These are phyloP conservation scores for Cadophora gregata DNA, from an alignment of 2,329 filamentous ascomycete genomes.

Conservation along the genomic window DNA sequence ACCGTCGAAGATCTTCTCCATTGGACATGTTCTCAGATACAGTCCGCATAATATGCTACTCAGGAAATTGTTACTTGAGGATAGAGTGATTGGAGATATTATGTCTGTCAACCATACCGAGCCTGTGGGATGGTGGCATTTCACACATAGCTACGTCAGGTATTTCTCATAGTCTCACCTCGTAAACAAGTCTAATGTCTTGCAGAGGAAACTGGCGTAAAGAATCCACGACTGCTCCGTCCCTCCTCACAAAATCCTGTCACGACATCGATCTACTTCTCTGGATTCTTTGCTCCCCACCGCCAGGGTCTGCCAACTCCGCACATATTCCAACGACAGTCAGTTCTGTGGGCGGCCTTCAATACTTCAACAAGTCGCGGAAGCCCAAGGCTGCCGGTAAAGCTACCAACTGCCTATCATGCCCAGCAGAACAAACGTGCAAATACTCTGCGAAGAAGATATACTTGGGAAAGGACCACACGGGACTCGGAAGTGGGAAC, in stretches of 20 bases:
- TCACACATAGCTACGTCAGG: constrained; percentile 85
- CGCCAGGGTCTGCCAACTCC: constrained; percentile 45
- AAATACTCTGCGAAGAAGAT: constrained; percentile 83
- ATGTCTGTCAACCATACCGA: constrained; percentile 90
- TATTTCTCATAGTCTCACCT: constrained; percentile 38
- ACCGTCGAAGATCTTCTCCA: constrained; percentile 71
- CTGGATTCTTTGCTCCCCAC: constrained; percentile 81
- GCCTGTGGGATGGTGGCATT: constrained; percentile 97
- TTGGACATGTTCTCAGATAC: constrained; percentile 93
- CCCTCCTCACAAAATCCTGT: constrained; percentile 91
- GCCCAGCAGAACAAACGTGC: constrained; percentile 75
- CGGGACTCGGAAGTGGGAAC: constrained; percentile 68
- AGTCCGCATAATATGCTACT: constrained; percentile 90
- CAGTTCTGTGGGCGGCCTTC: constrained; percentile 77
- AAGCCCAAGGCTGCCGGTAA: constrained; percentile 77
- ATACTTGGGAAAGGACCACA: constrained; percentile 58
- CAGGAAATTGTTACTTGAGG: constrained; percentile 75
- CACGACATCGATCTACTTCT: constrained; percentile 94
- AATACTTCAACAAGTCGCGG: constrained; percentile 75
- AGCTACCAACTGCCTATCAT: constrained; percentile 88
- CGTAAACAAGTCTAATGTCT: constrained; percentile 19
- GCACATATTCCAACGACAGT: constrained; percentile 78
- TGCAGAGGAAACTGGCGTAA: constrained; percentile 87
- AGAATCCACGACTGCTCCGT: constrained; percentile 76
- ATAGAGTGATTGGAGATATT: constrained; percentile 81